phyloP scores from a whole-genome alignment of 129 eudicot genomes.

The Daucus carota region DH1_v3.0 NC_030383.2:3945001-3945500 shows the following conservation, averaged over 20 bases:
- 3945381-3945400: background rate
- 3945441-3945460: background rate
- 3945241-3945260: no score
- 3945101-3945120: background rate
- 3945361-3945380: background rate
- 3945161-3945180: background rate
- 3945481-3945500: no score
- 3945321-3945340: background rate
- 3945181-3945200: no score
- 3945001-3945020: conserved; percentile 34
- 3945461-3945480: background rate
- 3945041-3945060: no score
- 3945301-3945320: background rate
- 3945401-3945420: background rate
- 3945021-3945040: background rate
- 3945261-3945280: background rate
- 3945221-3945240: no score
- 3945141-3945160: background rate
- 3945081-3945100: no score
- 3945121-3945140: no score
- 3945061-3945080: no score
- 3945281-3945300: background rate
- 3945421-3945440: background rate
- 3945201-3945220: no score
- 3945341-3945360: background rate